Evolutionary conservation across 208 protist species (phyloP).

Genomic region (Trypanosoma theileri): DNA sequence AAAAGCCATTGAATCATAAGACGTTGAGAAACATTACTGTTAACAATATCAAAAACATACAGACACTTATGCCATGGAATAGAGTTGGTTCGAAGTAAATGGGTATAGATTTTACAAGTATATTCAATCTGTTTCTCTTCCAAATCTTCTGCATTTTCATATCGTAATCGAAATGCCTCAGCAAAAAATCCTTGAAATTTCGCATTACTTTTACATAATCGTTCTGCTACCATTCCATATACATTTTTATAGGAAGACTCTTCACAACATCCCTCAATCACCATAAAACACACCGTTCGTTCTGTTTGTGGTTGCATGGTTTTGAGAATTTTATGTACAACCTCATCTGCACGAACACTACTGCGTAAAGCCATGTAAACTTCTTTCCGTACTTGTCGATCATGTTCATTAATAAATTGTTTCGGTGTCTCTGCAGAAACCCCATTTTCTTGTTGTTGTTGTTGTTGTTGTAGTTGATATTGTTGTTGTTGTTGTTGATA

Average conservation of each 20-base stretch:
- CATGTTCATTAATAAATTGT: slow-evolving; percentile 82
- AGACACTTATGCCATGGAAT: slow-evolving; percentile 92
- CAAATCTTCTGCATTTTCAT: slow-evolving; percentile 90
- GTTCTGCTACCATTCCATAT: slow-evolving; percentile 95
- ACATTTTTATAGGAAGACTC: slow-evolving; percentile 95
- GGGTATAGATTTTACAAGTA: slow-evolving; percentile 96
- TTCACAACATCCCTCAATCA: slow-evolving; percentile 98
- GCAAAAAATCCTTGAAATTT: slow-evolving; percentile 90
- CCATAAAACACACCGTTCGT: slow-evolving; percentile 93
- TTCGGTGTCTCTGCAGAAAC: slow-evolving; percentile 8
- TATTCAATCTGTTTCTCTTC: slow-evolving; percentile 98
- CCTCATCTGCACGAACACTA: slow-evolving; percentile 96
- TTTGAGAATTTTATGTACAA: slow-evolving; percentile 98
- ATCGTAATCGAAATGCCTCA: slow-evolving; percentile 89
- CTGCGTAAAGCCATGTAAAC: slow-evolving; percentile 99
- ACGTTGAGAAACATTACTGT: slow-evolving; percentile 77
- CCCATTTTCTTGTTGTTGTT: not conserved
- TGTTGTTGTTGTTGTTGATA: slow-evolving; percentile 27
- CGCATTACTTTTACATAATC: slow-evolving; percentile 94
- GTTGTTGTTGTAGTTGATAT: no score
- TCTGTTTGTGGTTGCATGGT: slow-evolving; percentile 70
- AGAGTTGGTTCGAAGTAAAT: slow-evolving; percentile 95
- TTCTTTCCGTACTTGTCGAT: slow-evolving; percentile 90
- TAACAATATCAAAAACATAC: slow-evolving; percentile 61
- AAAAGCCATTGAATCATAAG: slow-evolving; percentile 82